These are phyloP conservation scores for Castanea sativa DNA, from an alignment of 306 rosid genomes.

Conservation along the genomic window DNA sequence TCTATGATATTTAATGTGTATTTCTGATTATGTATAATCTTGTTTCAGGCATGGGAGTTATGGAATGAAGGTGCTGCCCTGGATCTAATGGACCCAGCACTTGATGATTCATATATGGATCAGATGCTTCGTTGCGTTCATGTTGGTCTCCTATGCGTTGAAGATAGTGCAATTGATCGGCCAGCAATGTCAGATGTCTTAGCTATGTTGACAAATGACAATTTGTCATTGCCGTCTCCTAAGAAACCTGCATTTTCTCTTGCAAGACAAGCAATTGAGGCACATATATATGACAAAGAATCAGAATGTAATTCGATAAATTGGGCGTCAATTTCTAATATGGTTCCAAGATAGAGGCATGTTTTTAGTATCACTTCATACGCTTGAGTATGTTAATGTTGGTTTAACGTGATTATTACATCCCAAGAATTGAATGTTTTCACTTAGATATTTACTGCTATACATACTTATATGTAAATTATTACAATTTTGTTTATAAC, in stretches of 20 bases:
- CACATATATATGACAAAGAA: too few species aligned
- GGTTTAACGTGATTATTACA: not conserved
- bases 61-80: not conserved
- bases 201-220: not conserved
- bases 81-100: not conserved
- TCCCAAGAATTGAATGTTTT: not conserved
- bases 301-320: too few species aligned
- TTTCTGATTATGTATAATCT: too few species aligned
- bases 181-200: slow-evolving; percentile 12
- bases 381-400: not conserved
- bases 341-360: too few species aligned
- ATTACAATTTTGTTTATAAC: too few species aligned
- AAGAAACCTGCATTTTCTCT: too few species aligned
- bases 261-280: too few species aligned
- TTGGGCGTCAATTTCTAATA: too few species aligned
- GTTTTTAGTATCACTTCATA: too few species aligned
- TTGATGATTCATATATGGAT: not conserved
- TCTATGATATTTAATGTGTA: too few species aligned
- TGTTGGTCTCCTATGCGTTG: slow-evolving; percentile 6
- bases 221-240: too few species aligned
- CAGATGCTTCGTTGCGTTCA: not conserved
- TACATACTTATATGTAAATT: too few species aligned
- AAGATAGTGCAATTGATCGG: not conserved
- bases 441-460: not conserved
- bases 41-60: slow-evolving; percentile 18